Conservation (phyloP, 1,139 yeast species). For the Zygosaccharomyces sapae region DNA sequence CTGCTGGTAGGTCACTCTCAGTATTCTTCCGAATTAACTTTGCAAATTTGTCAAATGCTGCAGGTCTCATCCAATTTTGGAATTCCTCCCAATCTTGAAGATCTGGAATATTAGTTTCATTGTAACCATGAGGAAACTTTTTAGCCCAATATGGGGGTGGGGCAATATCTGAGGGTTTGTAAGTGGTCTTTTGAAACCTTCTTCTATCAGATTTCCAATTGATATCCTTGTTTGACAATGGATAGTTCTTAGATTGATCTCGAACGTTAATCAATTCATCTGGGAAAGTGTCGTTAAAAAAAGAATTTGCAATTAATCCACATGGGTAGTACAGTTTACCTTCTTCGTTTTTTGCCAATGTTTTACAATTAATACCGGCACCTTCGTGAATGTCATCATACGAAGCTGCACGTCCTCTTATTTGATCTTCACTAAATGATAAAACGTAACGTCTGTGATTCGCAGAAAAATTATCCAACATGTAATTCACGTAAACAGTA, state of each 20-base stretch:
- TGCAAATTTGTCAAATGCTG: slow-evolving; percentile 67
- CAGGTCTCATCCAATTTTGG: slow-evolving; percentile 85
- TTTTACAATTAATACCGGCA: slow-evolving; percentile 69
- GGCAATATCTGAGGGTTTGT: slow-evolving; percentile 54
- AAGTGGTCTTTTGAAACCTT: slow-evolving; percentile 56
- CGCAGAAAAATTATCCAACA: slow-evolving; percentile 78
- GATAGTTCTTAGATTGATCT: slow-evolving; percentile 44
- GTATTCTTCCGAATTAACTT: slow-evolving; percentile 61
- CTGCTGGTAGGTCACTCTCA: slow-evolving; percentile 47
- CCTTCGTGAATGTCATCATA: slow-evolving; percentile 50
- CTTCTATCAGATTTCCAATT: slow-evolving; percentile 64
- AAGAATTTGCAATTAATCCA: slow-evolving; percentile 72
- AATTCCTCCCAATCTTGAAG: slow-evolving; percentile 52
- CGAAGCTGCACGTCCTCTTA: slow-evolving; percentile 53
- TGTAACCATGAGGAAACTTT: slow-evolving; percentile 66
- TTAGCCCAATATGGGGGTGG: slow-evolving; percentile 79
- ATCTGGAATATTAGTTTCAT: slow-evolving; percentile 58
- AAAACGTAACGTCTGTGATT: slow-evolving; percentile 93
- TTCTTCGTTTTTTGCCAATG: slow-evolving; percentile 48
- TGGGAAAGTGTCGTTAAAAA: slow-evolving; percentile 67
- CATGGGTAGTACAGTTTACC: slow-evolving; percentile 66
- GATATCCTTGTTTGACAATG: slow-evolving; percentile 52
- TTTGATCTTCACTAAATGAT: slow-evolving; percentile 85
- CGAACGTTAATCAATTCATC: slow-evolving; percentile 31
- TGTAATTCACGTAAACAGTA: slow-evolving; percentile 76